Conservation (phyloP, 2,329 filamentous ascomycete species). For the Orbilia brochopaga region DNA sequence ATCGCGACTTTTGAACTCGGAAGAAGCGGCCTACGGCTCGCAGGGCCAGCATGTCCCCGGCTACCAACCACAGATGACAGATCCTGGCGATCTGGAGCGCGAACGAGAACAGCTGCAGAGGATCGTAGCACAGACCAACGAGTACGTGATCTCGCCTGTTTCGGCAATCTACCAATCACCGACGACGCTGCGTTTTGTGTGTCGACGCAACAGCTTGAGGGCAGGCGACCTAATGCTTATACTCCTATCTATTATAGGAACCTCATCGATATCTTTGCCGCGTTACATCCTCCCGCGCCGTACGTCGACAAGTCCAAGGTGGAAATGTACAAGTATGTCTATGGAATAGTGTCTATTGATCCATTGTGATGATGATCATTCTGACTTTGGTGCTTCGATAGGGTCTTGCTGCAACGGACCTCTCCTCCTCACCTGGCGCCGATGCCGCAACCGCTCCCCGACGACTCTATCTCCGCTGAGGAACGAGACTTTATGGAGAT, state of each 20-base stretch:
- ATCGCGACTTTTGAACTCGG: constrained; percentile 46
- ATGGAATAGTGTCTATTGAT: not conserved
- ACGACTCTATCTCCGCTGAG: constrained; percentile 49
- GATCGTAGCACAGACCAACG: constrained; percentile 50
- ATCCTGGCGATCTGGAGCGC: constrained; percentile 49
- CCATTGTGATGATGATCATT: constrained; percentile 11
- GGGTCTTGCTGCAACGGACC: constrained; percentile 43
- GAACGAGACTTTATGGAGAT: constrained; percentile 50
- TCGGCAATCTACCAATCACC: constrained; percentile 39
- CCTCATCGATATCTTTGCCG: constrained; percentile 48
- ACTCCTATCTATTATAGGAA: constrained; percentile 22
- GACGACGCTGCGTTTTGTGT: not conserved
- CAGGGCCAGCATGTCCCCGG: constrained; percentile 50
- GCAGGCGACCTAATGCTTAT: constrained; percentile 8
- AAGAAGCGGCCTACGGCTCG: constrained; percentile 47
- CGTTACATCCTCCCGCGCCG: constrained; percentile 28
- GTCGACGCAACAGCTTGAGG: constrained; percentile 2
- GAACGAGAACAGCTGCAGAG: constrained; percentile 50
- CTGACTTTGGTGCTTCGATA: constrained; percentile 11
- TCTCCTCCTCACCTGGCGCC: constrained; percentile 44
- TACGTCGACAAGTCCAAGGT: constrained; percentile 48
- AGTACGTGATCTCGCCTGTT: constrained; percentile 31
- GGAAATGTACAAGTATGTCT: constrained; percentile 49
- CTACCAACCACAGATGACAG: constrained; percentile 49
- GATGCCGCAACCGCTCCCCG: constrained; percentile 48